These are phyloP conservation scores for Logfia minima DNA, from an alignment of 129 eudicot species.

Conservation along the genomic window DNA sequence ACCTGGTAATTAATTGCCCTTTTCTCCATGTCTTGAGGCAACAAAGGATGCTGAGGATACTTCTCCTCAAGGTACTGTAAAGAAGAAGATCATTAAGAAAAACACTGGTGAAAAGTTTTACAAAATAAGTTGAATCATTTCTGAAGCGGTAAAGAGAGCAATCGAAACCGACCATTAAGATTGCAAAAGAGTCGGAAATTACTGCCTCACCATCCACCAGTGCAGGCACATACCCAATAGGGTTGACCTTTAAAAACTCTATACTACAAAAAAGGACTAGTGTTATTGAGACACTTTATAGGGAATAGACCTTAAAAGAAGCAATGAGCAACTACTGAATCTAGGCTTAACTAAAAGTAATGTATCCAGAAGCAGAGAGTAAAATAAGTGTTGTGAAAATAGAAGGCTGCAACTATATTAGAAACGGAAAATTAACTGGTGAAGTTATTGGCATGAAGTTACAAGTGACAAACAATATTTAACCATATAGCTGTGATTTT, in stretches of 20 bases:
- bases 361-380: no score
- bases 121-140: background rate
- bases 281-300: conserved; percentile 9
- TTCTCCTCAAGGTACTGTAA: conserved; percentile 86
- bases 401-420: no score
- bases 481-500: no score
- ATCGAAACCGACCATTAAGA: conserved; percentile 55
- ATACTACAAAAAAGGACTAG: background rate
- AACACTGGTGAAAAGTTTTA: background rate
- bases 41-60: conserved; percentile 79
- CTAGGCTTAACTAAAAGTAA: background rate
- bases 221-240: conserved; percentile 76
- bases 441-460: no score
- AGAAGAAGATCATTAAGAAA: background rate
- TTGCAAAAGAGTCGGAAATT: conserved; percentile 80
- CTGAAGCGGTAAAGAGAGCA: background rate
- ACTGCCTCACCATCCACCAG: conserved; percentile 73
- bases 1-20: conserved; percentile 89
- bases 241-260: conserved; percentile 78
- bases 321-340: background rate
- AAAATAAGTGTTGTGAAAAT: no score
- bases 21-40: conserved; percentile 69
- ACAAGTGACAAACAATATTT: no score
- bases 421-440: no score
- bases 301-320: background rate